These are phyloP conservation scores for Epicoccum sorghinum DNA, from an alignment of 2,329 filamentous ascomycete species.

Conservation along the genomic window DNA sequence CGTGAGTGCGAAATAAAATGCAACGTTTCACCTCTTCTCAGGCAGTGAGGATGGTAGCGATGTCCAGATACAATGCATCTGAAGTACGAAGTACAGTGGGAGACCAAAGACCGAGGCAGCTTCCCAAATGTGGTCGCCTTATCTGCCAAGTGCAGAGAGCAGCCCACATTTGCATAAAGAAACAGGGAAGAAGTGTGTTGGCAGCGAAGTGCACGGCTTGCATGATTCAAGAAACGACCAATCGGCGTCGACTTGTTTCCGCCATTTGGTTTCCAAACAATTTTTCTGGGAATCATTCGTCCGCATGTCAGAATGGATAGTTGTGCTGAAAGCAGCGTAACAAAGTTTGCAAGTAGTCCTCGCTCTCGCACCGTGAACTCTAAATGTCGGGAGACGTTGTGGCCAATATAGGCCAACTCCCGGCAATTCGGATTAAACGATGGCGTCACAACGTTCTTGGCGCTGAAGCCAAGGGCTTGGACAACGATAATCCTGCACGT, in stretches of 20 bases:
- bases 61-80: no score
- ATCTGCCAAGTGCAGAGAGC: not conserved
- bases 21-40: no score
- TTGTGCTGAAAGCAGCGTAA: no score
- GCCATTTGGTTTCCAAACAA: not conserved
- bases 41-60: no score
- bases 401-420: slow-evolving; percentile 6
- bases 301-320: not conserved
- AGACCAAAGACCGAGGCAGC: no score
- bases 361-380: not conserved
- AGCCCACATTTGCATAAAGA: slow-evolving; percentile 5
- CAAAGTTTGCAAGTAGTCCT: no score
- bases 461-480: slow-evolving; percentile 20
- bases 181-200: slow-evolving; percentile 1
- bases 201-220: slow-evolving; percentile 7
- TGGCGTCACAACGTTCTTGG: slow-evolving; percentile 10
- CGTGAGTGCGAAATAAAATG: no score
- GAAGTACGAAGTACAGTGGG: no score
- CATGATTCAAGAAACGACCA: slow-evolving; percentile 7
- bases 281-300: not conserved
- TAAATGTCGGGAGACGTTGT: not conserved
- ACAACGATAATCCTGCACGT: slow-evolving; percentile 14
- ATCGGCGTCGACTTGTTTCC: slow-evolving; percentile 15
- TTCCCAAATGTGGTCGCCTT: no score
- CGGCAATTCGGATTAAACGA: slow-evolving; percentile 6